These are phyloP conservation scores for Mortierella sp. DNA, from an alignment of 371 early-diverging fungal genomes.

Conservation along the genomic window DNA sequence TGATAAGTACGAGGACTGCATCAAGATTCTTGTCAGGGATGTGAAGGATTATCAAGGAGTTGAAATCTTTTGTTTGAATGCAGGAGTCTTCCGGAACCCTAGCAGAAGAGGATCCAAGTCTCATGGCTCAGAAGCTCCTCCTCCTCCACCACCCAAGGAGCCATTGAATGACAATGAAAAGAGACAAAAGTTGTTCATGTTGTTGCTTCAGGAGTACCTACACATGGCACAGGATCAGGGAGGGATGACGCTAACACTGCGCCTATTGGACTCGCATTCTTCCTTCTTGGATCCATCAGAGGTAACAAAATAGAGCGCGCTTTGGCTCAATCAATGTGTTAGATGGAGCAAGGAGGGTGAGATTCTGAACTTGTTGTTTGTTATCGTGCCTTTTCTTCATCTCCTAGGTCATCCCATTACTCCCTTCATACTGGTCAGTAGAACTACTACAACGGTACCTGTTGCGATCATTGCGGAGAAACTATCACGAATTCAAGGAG, in stretches of 20 bases:
- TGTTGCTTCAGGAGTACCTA: slow-evolving; percentile 31
- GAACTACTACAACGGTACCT: slow-evolving; percentile 67
- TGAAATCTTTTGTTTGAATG: slow-evolving; percentile 72
- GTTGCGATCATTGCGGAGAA: slow-evolving; percentile 61
- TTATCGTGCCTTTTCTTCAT: not conserved
- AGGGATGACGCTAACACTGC: slow-evolving; percentile 61
- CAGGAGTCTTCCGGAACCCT: slow-evolving; percentile 52
- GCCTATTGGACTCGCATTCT: slow-evolving; percentile 70
- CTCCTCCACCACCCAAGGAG: slow-evolving; percentile 3
- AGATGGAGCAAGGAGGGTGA: too few relatives aligned
- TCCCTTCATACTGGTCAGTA: slow-evolving; percentile 76
- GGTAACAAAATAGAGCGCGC: slow-evolving; percentile 44
- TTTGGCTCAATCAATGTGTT: too few relatives aligned
- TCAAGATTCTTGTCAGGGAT: slow-evolving; percentile 63
- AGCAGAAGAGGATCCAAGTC: slow-evolving; percentile 47
- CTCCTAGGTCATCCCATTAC: slow-evolving; percentile 64
- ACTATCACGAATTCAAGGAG: slow-evolving; percentile 63
- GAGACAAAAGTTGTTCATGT: slow-evolving; percentile 22
- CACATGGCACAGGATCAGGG: slow-evolving; percentile 52
- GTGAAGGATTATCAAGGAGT: slow-evolving; percentile 72
- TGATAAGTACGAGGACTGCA: slow-evolving; percentile 62
- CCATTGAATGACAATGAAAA: slow-evolving; percentile 1
- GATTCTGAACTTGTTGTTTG: too few relatives aligned
- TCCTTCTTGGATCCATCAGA: slow-evolving; percentile 69
- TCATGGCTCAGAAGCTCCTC: not conserved